Percentiles rank a stretch among this genome's conserved stretches.
phyloP scores from a whole-genome alignment of 2,329 filamentous ascomycete genomes.

The Cercospora zeae-maydis region DNA sequence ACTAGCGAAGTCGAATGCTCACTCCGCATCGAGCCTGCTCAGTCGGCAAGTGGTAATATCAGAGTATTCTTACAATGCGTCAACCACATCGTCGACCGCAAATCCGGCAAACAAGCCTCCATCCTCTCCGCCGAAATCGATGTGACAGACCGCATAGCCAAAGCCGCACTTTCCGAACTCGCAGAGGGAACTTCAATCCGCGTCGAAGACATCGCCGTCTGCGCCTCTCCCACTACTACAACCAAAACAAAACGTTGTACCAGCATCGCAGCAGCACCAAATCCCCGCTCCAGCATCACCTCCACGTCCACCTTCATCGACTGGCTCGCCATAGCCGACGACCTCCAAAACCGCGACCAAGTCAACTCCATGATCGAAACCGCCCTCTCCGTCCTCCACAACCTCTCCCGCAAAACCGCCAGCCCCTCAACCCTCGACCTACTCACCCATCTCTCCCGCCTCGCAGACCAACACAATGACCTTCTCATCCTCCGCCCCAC shows the following conservation, averaged over 20 bases:
- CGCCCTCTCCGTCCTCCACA: slow-evolving; percentile 11
- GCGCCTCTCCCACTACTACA: slow-evolving; percentile 9
- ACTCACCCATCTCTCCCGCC: slow-evolving; percentile 25
- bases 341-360: slow-evolving; percentile 16
- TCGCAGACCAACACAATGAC: slow-evolving; percentile 27
- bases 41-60: slow-evolving; percentile 6
- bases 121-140: slow-evolving; percentile 32
- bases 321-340: slow-evolving; percentile 30
- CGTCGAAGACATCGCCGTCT: slow-evolving; percentile 24
- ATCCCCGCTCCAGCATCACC: neutral
- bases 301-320: slow-evolving; percentile 20
- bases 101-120: slow-evolving; percentile 25
- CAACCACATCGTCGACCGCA: slow-evolving; percentile 30
- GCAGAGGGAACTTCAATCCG: slow-evolving; percentile 16
- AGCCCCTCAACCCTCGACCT: slow-evolving; percentile 26
- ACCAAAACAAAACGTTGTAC: neutral
- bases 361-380: slow-evolving; percentile 11
- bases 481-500: slow-evolving; percentile 29
- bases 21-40: slow-evolving; percentile 27
- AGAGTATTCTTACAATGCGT: slow-evolving; percentile 30
- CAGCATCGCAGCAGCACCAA: neutral
- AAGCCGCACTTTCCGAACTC: slow-evolving; percentile 31
- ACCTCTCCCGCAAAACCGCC: slow-evolving; percentile 21
- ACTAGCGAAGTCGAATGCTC: slow-evolving; percentile 29
- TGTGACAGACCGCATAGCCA: slow-evolving; percentile 27